Evolutionary conservation across 768 basidiomycete genomes (phyloP).

Genomic region (Gymnopilus dilepis): DNA sequence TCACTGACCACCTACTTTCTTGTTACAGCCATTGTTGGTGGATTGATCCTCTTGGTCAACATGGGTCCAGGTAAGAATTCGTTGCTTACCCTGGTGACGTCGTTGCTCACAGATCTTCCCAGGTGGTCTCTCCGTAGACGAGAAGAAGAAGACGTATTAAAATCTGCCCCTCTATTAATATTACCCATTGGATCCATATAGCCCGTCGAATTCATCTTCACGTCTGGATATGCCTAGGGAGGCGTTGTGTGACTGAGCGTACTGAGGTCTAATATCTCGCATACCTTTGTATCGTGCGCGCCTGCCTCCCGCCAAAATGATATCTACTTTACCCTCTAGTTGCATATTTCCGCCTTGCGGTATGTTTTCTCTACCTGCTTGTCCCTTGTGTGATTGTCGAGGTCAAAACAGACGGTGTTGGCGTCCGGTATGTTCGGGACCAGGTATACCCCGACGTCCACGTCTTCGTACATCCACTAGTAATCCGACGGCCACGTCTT

Average conservation of each 20-base stretch:
- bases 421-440: not conserved
- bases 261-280: slow-evolving; percentile 8
- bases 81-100: not conserved
- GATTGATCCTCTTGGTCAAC: slow-evolving; percentile 95
- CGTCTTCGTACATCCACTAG: too few relatives aligned
- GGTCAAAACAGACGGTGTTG: too few relatives aligned
- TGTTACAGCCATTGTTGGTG: slow-evolving; percentile 85
- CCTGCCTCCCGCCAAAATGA: slow-evolving; percentile 21
- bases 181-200: slow-evolving; percentile 19
- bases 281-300: slow-evolving; percentile 17
- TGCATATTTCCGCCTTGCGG: not conserved
- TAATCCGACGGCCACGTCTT: not conserved
- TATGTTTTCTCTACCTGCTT: too few relatives aligned
- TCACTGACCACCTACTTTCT: not conserved
- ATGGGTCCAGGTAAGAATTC: slow-evolving; percentile 85
- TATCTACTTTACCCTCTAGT: slow-evolving; percentile 4
- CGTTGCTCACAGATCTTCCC: slow-evolving; percentile 16
- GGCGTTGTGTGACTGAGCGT: slow-evolving; percentile 13
- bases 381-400: too few relatives aligned
- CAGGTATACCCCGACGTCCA: not conserved
- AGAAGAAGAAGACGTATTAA: slow-evolving; percentile 97
- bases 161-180: slow-evolving; percentile 5
- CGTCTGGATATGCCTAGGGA: slow-evolving; percentile 14
- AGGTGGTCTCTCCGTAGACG: slow-evolving; percentile 97
- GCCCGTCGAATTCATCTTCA: slow-evolving; percentile 17